Conservation (phyloP, 2,329 filamentous ascomycete species). For the Colletotrichum endophyticum region DNA sequence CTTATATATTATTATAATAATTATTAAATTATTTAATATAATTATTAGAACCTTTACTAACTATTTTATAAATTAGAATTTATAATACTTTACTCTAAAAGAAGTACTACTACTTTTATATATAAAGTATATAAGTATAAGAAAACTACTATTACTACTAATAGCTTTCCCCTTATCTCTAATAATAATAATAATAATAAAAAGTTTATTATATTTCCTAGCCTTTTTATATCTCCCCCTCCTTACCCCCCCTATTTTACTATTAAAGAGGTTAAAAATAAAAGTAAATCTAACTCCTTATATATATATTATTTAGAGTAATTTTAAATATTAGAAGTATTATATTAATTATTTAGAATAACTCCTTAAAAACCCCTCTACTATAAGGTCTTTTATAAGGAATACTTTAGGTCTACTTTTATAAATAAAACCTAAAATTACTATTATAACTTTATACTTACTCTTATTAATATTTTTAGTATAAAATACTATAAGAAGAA, state of each 20-base stretch:
- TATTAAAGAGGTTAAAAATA: not conserved
- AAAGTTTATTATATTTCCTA: too few relatives aligned
- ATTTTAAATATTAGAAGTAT: too few relatives aligned
- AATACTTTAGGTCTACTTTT: too few relatives aligned
- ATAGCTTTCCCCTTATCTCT: too few relatives aligned
- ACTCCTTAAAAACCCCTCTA: too few relatives aligned
- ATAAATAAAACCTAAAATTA: not conserved
- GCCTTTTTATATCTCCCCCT: not conserved
- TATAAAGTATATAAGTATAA: too few relatives aligned
- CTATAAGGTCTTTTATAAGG: too few relatives aligned
- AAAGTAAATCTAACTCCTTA: not conserved
- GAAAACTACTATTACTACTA: too few relatives aligned
- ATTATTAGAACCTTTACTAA: not conserved
- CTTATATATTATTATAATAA: not conserved
- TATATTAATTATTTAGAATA: too few relatives aligned
- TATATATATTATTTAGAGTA: too few relatives aligned
- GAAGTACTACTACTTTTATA: too few relatives aligned
- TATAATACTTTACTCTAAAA: not conserved
- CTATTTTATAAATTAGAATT: not conserved
- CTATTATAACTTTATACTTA: not conserved
- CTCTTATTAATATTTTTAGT: fast-evolving
- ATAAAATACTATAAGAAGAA: not conserved
- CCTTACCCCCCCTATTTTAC: fast-evolving
- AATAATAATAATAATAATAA: too few relatives aligned
- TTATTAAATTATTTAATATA: not conserved